These are phyloP conservation scores for Phialophora macrospora DNA, from an alignment of 2,329 filamentous ascomycete genomes.

Conservation along the genomic window DNA sequence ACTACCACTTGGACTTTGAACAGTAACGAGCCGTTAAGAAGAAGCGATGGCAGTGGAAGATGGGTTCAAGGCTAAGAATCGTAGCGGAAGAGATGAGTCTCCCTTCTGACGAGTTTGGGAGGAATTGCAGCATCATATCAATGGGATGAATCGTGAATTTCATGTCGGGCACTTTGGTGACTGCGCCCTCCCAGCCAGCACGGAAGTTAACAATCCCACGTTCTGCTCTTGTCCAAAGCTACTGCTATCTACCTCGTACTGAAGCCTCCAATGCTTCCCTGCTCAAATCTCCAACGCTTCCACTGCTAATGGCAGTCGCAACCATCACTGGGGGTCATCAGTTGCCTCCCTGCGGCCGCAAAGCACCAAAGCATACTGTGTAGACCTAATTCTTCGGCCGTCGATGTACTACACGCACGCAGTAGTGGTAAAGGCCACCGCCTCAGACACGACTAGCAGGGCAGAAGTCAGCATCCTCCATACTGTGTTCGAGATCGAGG, in stretches of 20 bases:
- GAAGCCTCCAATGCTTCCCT: background rate
- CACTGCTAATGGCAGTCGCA: background rate
- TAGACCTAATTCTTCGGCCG: background rate
- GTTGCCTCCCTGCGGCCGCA: background rate
- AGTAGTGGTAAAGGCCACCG: background rate
- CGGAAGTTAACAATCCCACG: background rate
- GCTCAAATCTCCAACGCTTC: background rate
- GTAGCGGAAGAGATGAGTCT: background rate
- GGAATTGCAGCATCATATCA: slow-evolving; percentile 8
- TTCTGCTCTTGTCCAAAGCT: background rate
- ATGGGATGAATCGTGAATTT: background rate
- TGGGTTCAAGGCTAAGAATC: background rate
- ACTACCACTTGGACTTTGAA: background rate
- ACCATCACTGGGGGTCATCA: background rate
- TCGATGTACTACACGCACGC: background rate
- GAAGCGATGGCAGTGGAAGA: slow-evolving; percentile 1
- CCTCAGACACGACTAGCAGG: background rate
- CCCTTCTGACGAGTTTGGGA: too few relatives aligned
- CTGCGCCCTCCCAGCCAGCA: slow-evolving; percentile 2
- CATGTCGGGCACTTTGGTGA: slow-evolving; percentile 1
- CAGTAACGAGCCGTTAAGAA: background rate
- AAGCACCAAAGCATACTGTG: background rate
- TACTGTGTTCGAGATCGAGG: background rate
- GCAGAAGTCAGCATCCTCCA: background rate
- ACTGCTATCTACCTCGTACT: background rate